A percentile compares a stretch with the other conserved stretches of the same genome.
Conservation (phyloP, 2,329 filamentous ascomycete genomes). For the Alternaria sp. region DNA sequence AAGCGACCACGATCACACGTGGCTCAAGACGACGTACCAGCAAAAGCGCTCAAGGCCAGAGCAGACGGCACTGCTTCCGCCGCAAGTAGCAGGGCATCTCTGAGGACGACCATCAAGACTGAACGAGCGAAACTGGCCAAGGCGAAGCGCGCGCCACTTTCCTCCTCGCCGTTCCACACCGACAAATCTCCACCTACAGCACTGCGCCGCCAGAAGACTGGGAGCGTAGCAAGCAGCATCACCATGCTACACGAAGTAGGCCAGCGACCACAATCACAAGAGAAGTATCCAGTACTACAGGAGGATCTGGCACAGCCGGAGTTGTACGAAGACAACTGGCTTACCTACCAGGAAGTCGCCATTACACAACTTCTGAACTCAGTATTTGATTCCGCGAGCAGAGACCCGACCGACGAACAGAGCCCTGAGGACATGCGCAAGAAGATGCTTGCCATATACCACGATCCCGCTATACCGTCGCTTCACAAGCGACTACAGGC, state of each 20-base stretch:
- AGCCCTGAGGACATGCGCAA: conserved; percentile 53
- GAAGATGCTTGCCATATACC: conserved; percentile 63
- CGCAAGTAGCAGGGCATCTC: conserved; percentile 33
- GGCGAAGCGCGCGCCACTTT: conserved; percentile 31
- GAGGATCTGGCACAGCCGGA: conserved; percentile 65
- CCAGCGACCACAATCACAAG: conserved; percentile 35
- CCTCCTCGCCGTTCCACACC: conserved; percentile 49
- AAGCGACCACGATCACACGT: conserved; percentile 47
- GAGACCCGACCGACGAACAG: conserved; percentile 39
- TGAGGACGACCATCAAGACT: conserved; percentile 38
- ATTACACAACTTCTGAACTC: conserved; percentile 68
- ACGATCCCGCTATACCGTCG: conserved; percentile 59
- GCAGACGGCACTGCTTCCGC: conserved; percentile 41
- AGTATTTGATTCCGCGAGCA: conserved; percentile 57
- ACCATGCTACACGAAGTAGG: conserved; percentile 47
- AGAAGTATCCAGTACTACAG: conserved; percentile 61
- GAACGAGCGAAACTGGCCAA: conserved; percentile 36
- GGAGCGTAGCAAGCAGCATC: conserved; percentile 41
- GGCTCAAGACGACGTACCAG: conserved; percentile 43
- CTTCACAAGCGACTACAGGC: conserved; percentile 67
- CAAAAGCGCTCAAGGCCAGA: conserved; percentile 46
- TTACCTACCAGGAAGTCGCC: conserved; percentile 68
- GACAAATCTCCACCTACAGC: conserved; percentile 49
- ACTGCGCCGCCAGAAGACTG: conserved; percentile 37
- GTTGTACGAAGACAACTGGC: conserved; percentile 71